A percentile compares a stretch with the other conserved stretches of the same genome.
These are phyloP conservation scores for Lepidium sativum DNA, from an alignment of 345 rosid genomes.

Conservation along the genomic window DNA sequence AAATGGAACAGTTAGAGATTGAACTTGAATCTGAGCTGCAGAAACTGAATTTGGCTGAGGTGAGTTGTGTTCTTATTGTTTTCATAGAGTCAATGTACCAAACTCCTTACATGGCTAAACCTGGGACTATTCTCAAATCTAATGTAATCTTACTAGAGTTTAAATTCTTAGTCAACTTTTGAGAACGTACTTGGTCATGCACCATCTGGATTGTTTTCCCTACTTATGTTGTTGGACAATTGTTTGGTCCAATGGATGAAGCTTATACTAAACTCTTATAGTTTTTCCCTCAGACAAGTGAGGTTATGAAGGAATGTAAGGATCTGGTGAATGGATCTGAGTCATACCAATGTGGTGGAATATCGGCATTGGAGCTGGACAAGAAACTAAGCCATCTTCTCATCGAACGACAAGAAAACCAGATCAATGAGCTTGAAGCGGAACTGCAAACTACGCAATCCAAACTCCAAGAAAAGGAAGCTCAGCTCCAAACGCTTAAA, in stretches of 20 bases:
- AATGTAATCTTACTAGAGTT: background rate
- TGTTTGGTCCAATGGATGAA: background rate
- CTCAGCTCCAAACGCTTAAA: constrained; percentile 75
- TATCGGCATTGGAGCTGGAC: constrained; percentile 61
- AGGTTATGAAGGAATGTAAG: constrained; percentile 17
- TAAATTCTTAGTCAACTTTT: background rate
- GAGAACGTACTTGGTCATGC: background rate
- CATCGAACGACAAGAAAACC: constrained; percentile 69
- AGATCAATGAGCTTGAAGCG: constrained; percentile 65
- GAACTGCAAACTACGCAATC: constrained; percentile 55
- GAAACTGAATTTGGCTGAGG: constrained; percentile 48
- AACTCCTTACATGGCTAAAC: background rate
- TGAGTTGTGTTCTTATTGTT: constrained; percentile 15
- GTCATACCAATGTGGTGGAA: constrained; percentile 46
- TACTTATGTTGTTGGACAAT: background rate
- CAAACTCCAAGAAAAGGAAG: constrained; percentile 67
- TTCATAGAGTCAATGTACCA: background rate
- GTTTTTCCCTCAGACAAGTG: background rate
- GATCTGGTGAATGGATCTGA: constrained; percentile 27
- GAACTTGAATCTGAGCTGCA: constrained; percentile 77
- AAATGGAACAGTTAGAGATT: constrained; percentile 70
- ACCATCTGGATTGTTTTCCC: background rate
- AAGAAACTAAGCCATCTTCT: constrained; percentile 62
- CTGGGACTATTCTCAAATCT: background rate
- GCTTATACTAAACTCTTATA: background rate